Evolutionary conservation across 768 basidiomycete species (phyloP).

Genomic region (Pisolithus tinctorius): DNA sequence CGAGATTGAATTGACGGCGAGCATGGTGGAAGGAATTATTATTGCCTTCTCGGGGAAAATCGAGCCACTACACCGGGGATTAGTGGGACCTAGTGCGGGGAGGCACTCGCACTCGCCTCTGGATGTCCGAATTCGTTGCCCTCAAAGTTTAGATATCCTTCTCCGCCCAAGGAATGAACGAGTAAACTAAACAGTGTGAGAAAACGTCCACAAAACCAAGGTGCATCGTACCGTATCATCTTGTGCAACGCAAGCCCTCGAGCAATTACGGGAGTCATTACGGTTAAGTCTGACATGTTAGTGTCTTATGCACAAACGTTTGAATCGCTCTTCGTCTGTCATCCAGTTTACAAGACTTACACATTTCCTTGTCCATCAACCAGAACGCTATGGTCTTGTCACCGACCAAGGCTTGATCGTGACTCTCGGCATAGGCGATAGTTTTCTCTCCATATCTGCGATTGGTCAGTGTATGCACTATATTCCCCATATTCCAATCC

Average conservation of each 20-base stretch:
- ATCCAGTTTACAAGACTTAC: constrained; percentile 38
- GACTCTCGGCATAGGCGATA: constrained; percentile 90
- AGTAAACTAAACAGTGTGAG: constrained; percentile 50
- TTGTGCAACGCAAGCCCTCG: constrained; percentile 93
- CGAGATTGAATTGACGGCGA: constrained; percentile 92
- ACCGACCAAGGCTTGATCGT: constrained; percentile 96
- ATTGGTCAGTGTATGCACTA: constrained; percentile 86
- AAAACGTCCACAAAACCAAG: neutral
- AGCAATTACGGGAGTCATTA: constrained; percentile 78
- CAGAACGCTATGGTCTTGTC: constrained; percentile 99
- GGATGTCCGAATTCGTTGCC: constrained; percentile 99
- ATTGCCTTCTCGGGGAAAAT: constrained; percentile 96
- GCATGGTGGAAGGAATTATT: constrained; percentile 96
- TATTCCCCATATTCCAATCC: constrained; percentile 82
- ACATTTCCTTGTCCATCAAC: constrained; percentile 99
- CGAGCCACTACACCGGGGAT: constrained; percentile 72
- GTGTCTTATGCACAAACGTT: constrained; percentile 49
- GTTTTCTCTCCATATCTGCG: constrained; percentile 86
- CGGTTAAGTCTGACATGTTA: constrained; percentile 85
- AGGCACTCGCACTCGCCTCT: constrained; percentile 47
- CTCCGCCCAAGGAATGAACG: constrained; percentile 89
- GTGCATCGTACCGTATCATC: constrained; percentile 74
- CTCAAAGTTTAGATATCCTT: constrained; percentile 97
- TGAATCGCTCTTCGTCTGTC: neutral
- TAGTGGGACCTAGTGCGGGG: neutral